Percentiles rank a stretch among this genome's conserved stretches.
Evolutionary conservation across 2,329 filamentous ascomycete species (phyloP).

Genomic region (Aspergillus pseudonomiae): DNA sequence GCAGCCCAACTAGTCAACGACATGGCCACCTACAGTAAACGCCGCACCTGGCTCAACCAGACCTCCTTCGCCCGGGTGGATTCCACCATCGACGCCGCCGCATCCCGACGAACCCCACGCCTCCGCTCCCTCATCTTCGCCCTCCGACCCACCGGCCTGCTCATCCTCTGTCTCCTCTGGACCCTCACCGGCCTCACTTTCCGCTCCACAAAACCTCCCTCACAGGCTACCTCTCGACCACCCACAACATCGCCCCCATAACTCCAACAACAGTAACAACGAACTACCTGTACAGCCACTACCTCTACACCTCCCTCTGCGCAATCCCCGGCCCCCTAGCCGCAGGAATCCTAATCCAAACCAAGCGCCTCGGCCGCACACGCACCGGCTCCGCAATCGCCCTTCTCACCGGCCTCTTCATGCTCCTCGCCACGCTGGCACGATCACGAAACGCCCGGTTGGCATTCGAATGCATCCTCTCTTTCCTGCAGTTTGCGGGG

Average conservation of each 20-base stretch:
- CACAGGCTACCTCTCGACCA: constrained; percentile 16
- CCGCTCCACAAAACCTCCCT: constrained; percentile 23
- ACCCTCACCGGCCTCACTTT: constrained; percentile 20
- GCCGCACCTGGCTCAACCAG: constrained; percentile 23
- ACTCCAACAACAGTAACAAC: constrained; percentile 17
- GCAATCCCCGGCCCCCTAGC: constrained; percentile 22
- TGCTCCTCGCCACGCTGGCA: constrained; percentile 19
- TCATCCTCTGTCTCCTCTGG: constrained; percentile 20
- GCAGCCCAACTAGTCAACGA: constrained; percentile 24
- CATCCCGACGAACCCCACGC: not conserved
- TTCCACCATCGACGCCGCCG: constrained; percentile 18
- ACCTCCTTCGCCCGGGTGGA: constrained; percentile 22
- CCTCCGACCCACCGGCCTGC: not conserved
- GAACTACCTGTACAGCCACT: constrained; percentile 19
- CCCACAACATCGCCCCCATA: constrained; percentile 12
- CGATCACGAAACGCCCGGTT: constrained; percentile 14
- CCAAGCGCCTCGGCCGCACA: constrained; percentile 18
- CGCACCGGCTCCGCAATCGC: constrained; percentile 19
- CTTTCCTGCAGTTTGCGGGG: constrained; percentile 17
- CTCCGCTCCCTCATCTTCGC: constrained; percentile 8
- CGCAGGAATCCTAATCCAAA: constrained; percentile 17
- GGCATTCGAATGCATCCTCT: constrained; percentile 21
- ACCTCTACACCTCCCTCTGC: constrained; percentile 20
- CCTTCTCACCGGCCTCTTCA: constrained; percentile 21
- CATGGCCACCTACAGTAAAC: constrained; percentile 19